Evolutionary conservation across 495 filamentous ascomycete genomes (phyloP).

Genomic region (Haplographium delicatum): DNA sequence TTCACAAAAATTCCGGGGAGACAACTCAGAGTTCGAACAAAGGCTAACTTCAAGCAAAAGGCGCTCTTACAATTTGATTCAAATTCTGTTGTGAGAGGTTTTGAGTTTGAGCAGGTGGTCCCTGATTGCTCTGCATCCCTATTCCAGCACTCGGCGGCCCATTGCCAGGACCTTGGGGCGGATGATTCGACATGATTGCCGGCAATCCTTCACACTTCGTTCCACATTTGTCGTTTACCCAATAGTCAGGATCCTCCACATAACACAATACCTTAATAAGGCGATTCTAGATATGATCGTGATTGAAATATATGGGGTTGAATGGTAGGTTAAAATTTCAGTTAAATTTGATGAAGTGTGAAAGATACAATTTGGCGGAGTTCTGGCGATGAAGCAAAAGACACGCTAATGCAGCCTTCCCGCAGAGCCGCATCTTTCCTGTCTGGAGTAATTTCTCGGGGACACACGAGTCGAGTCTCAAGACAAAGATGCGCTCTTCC

Average conservation of each 20-base stretch:
- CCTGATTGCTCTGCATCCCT: slow-evolving; percentile 46
- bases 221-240: neutral
- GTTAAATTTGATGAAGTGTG: neutral
- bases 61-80: slow-evolving; percentile 85
- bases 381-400: neutral
- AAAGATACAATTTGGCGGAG: neutral
- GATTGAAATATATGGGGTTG: neutral
- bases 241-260: neutral
- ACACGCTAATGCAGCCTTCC: slow-evolving; percentile 19
- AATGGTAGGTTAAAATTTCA: neutral
- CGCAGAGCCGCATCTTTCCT: slow-evolving; percentile 21
- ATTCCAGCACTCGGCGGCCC: slow-evolving; percentile 44
- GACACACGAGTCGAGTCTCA: no score
- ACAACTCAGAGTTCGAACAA: slow-evolving; percentile 9
- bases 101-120: slow-evolving; percentile 35
- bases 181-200: slow-evolving; percentile 23
- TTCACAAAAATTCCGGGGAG: no score
- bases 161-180: slow-evolving; percentile 37
- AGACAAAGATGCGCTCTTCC: neutral
- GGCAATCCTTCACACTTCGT: neutral
- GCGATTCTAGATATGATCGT: neutral
- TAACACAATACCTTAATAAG: neutral
- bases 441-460: neutral
- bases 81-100: slow-evolving; percentile 77
- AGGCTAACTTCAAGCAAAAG: slow-evolving; percentile 13